Percentiles rank a stretch among this genome's conserved stretches.
Evolutionary conservation across 1,139 yeast species (phyloP).

Genomic region (Blastobotrys serpentis): DNA sequence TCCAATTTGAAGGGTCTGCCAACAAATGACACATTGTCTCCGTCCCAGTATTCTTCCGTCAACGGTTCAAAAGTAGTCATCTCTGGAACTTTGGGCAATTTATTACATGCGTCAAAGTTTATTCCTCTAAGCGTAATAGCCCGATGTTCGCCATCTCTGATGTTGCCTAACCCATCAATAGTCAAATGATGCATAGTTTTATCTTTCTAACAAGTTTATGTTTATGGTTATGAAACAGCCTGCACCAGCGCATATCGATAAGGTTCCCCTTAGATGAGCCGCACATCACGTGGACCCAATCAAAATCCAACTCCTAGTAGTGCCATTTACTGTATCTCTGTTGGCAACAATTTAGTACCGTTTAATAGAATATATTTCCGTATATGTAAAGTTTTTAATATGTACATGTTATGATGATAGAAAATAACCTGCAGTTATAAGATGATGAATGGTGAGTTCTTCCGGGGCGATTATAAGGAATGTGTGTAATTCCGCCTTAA

Average conservation of each 20-base stretch:
- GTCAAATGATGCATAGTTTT: slow-evolving; percentile 4
- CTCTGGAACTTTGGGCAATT: slow-evolving; percentile 60
- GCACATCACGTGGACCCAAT: background rate
- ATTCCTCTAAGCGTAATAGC: slow-evolving; percentile 68
- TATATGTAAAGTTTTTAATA: too few relatives aligned
- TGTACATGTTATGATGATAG: too few relatives aligned
- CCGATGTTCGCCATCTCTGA: slow-evolving; percentile 57
- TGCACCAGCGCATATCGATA: too few relatives aligned
- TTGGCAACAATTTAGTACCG: too few relatives aligned
- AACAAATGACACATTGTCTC: slow-evolving; percentile 72
- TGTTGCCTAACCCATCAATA: slow-evolving; percentile 48
- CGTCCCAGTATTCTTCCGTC: slow-evolving; percentile 55
- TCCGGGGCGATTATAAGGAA: too few relatives aligned
- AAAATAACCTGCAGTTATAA: too few relatives aligned
- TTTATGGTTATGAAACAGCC: too few relatives aligned
- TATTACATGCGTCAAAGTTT: slow-evolving; percentile 68
- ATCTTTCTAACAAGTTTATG: background rate
- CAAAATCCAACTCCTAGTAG: too few relatives aligned
- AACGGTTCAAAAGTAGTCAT: slow-evolving; percentile 54
- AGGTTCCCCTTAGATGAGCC: background rate
- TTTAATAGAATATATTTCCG: too few relatives aligned
- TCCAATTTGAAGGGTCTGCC: slow-evolving; percentile 77
- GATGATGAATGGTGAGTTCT: too few relatives aligned
- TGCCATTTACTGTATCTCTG: too few relatives aligned
- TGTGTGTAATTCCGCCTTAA: too few relatives aligned